These are phyloP conservation scores for Rhizopogon vesiculosus DNA, from an alignment of 768 basidiomycete species.

Conservation along the genomic window DNA sequence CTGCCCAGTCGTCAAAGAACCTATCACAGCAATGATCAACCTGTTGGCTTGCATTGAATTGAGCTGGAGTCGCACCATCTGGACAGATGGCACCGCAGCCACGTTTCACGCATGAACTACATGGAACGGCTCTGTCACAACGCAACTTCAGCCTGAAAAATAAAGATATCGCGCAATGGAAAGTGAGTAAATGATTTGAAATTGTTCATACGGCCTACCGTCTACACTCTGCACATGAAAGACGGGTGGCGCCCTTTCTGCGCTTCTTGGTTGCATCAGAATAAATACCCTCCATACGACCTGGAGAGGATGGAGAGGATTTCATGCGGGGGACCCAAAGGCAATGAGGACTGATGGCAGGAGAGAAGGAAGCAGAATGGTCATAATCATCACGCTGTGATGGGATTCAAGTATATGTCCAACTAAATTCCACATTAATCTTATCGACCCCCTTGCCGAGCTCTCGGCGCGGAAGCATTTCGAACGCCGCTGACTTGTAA, in stretches of 20 bases:
- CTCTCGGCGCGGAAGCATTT: neutral
- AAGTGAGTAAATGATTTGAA: neutral
- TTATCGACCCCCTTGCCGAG: neutral
- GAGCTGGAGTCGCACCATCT: conserved; percentile 47
- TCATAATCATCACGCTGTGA: conserved; percentile 13
- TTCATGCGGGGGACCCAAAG: conserved; percentile 13
- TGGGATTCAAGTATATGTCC: neutral
- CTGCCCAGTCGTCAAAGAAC: conserved; percentile 76
- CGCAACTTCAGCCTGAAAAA: conserved; percentile 25
- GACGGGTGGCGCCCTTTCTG: conserved; percentile 67
- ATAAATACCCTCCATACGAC: conserved; percentile 20
- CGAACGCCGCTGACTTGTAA: neutral
- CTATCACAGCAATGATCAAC: conserved; percentile 31
- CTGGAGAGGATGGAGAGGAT: neutral
- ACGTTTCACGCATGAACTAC: conserved; percentile 76
- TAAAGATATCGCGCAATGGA: neutral
- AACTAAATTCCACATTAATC: neutral
- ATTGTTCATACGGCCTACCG: conserved; percentile 36
- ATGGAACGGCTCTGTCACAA: conserved; percentile 75
- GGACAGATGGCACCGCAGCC: conserved; percentile 81
- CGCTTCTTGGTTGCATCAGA: conserved; percentile 47
- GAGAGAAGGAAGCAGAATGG: conserved; percentile 12
- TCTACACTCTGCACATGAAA: conserved; percentile 79
- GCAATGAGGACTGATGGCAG: conserved; percentile 31
- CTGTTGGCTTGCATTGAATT: conserved; percentile 10